Base-by-base conservation (phyloP, 2,329 filamentous ascomycete species). In the Fusarium austroafricanum region DNA sequence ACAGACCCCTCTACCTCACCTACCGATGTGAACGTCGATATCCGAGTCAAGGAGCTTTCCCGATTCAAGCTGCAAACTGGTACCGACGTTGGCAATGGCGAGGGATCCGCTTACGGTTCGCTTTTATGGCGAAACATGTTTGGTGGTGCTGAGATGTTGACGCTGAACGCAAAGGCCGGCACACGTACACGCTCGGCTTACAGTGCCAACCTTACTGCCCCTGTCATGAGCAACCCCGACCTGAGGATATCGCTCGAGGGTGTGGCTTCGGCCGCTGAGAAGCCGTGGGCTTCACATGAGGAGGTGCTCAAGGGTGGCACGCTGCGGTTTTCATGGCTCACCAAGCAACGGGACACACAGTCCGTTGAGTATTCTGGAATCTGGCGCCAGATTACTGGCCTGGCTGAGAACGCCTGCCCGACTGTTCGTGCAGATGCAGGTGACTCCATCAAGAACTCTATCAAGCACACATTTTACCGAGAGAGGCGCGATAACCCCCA, bases 281-380 rank as follows among this genome's bases (percentile, higher is more conserved):
- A 98, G 80, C 87, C 90, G 14, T 98, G 93, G 92, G 94, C 96
- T 21, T 96, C 92, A 68, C 95, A 99, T 76, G 95, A 98, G 73
- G 95, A 99, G 80, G 89, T 90, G 5, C 81, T 96, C 20, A 92
- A 90, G 75, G 94, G 94, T 17, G 93, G 87, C 20, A 90, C 88
- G 72, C 82, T 91, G 14, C 94, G 92, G 69, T 83, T 97, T 39
- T 88, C 89, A 38, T 98, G 92, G 91, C 79, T 90, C 37, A 89
- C 87, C 46, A 75, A 81, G 10, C 81, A 83, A 47, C 89, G 89
- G 43, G 89, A 92, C 70, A 85, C 85, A 58, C 93, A 97, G 76
- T 90, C 95, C 65, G 73, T 97, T 33, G 90, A 89, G 46, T 97
- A 97, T 80, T 90, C 89, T 14, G 90, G 90, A 23, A 84, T 91